Evolutionary conservation across 2,329 filamentous ascomycete genomes (phyloP).

Genomic region (Bipolaris oryzae): DNA sequence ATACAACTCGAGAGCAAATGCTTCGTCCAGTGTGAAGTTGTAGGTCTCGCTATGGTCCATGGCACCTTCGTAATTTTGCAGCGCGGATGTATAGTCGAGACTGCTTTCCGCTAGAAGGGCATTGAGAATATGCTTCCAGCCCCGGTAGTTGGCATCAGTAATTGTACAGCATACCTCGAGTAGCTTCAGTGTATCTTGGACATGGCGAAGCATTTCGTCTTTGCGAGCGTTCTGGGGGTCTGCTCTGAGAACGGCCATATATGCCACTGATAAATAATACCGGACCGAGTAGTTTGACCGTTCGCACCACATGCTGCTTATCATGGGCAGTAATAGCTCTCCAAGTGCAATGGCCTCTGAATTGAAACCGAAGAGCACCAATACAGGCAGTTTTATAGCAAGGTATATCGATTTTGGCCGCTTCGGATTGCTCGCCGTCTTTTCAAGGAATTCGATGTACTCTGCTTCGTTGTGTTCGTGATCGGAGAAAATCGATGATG

Average conservation of each 20-base stretch:
- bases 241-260: conserved; percentile 49
- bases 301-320: conserved; percentile 53
- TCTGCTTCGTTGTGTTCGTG: conserved; percentile 66
- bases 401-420: conserved; percentile 72
- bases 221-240: conserved; percentile 48
- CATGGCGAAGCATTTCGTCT: conserved; percentile 58
- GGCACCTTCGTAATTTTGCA: conserved; percentile 71
- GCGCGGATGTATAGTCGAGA: conserved; percentile 59
- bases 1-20: conserved; percentile 74
- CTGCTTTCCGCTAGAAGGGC: conserved; percentile 71
- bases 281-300: conserved; percentile 51
- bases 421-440: conserved; percentile 62
- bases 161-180: conserved; percentile 69
- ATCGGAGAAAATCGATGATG: conserved; percentile 68
- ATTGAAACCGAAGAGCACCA: conserved; percentile 53
- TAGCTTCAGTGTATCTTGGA: conserved; percentile 63
- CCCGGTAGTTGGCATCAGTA: conserved; percentile 72
- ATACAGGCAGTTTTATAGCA: conserved; percentile 53
- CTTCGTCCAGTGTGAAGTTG: conserved; percentile 72
- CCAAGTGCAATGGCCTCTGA: conserved; percentile 52
- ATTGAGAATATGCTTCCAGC: conserved; percentile 71
- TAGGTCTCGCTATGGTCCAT: conserved; percentile 74
- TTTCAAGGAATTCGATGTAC: conserved; percentile 60
- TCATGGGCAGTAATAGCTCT: conserved; percentile 49
- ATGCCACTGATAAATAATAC: conserved; percentile 53